These are phyloP conservation scores for Hypoxylon sp. DNA, from an alignment of 2,329 filamentous ascomycete genomes.

Conservation along the genomic window DNA sequence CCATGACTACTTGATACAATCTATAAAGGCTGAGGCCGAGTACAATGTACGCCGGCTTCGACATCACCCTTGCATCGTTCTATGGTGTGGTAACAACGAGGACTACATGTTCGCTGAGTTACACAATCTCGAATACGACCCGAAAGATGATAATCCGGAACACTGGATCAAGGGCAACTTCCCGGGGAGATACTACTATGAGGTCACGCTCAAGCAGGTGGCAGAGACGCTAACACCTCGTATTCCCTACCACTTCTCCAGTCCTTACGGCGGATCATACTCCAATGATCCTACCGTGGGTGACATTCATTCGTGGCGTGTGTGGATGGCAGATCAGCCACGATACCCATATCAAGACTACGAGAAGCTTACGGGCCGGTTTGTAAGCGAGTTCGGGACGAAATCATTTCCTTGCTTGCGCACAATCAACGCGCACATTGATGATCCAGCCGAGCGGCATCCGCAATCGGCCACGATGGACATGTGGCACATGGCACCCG, in stretches of 20 bases:
- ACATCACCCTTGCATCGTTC: slow-evolving; percentile 19
- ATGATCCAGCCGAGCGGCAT: slow-evolving; percentile 7
- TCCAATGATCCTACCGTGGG: slow-evolving; percentile 17
- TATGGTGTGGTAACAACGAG: slow-evolving; percentile 27
- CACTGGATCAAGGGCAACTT: slow-evolving; percentile 16
- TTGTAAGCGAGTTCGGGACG: slow-evolving; percentile 26
- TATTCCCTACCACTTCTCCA: slow-evolving; percentile 9
- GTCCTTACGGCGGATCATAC: slow-evolving; percentile 17
- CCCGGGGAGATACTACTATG: slow-evolving; percentile 6
- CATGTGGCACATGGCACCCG: slow-evolving; percentile 16
- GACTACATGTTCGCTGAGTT: slow-evolving; percentile 22
- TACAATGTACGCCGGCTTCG: slow-evolving; percentile 20
- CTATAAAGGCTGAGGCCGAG: slow-evolving; percentile 17
- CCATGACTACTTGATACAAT: slow-evolving; percentile 16
- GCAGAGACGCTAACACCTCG: neutral
- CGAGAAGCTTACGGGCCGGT: slow-evolving; percentile 18
- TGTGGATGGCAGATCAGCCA: slow-evolving; percentile 21
- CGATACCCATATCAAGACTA: slow-evolving; percentile 21
- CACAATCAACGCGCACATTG: slow-evolving; percentile 17
- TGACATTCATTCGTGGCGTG: slow-evolving; percentile 21
- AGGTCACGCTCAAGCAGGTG: neutral
- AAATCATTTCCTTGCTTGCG: slow-evolving; percentile 18
- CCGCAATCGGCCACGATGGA: slow-evolving; percentile 22
- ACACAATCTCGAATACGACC: slow-evolving; percentile 18
- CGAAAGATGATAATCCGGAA: slow-evolving; percentile 16